A percentile compares a stretch with the other conserved stretches of the same genome.
Conservation (phyloP, 768 basidiomycete species). For the Lanmaoa pseudosensibilis region DNA sequence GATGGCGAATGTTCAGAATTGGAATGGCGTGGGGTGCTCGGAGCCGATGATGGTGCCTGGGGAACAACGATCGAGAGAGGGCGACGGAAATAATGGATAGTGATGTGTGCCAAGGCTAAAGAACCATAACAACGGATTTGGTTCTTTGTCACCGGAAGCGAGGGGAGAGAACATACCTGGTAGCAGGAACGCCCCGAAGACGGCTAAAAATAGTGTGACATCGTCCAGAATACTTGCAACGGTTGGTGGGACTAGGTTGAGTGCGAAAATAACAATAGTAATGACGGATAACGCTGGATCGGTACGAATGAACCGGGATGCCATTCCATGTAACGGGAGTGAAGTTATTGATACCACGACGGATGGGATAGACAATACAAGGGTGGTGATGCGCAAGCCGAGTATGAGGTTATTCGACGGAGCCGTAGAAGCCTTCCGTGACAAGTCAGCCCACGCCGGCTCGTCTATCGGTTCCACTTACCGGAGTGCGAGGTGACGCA, state of each 20-base stretch:
- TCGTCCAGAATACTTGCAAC: constrained; percentile 46
- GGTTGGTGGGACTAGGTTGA: constrained; percentile 46
- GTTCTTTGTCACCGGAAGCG: background rate
- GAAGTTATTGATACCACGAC: constrained; percentile 57
- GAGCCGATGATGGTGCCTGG: constrained; percentile 34
- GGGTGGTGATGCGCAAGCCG: constrained; percentile 48
- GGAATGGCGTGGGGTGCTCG: constrained; percentile 20
- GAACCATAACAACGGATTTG: background rate
- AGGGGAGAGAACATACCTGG: constrained; percentile 45
- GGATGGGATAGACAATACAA: constrained; percentile 59
- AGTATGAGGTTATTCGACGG: constrained; percentile 18
- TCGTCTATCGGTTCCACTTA: constrained; percentile 35
- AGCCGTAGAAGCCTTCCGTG: constrained; percentile 7
- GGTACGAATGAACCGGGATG: constrained; percentile 40
- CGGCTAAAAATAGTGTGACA: constrained; percentile 48
- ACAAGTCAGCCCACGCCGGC: constrained; percentile 13
- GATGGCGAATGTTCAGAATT: constrained; percentile 22
- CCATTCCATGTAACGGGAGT: constrained; percentile 46
- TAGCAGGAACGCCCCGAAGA: constrained; percentile 59
- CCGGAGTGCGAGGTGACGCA: constrained; percentile 43
- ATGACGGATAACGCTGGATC: constrained; percentile 48
- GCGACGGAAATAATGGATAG: constrained; percentile 78
- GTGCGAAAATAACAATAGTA: constrained; percentile 40
- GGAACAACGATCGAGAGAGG: constrained; percentile 84
- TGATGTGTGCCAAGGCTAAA: constrained; percentile 72